Conservation (phyloP, 306 rosid genomes). For the Vicia faba region DNA sequence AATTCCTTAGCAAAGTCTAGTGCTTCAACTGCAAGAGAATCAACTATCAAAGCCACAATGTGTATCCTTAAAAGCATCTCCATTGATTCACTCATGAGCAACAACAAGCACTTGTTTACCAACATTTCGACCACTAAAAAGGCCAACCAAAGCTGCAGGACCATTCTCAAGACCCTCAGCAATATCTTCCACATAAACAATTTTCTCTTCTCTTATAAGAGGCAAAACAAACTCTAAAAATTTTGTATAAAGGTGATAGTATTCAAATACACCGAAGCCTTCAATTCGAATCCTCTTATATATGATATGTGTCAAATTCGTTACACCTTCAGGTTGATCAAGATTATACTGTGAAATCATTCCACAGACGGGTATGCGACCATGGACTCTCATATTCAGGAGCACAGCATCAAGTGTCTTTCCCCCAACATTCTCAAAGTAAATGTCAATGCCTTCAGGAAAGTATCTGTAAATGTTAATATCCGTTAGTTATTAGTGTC, state of each 20-base stretch:
- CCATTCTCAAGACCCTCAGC: constrained; percentile 45
- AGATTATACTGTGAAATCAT: constrained; percentile 49
- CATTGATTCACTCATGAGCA: constrained; percentile 4
- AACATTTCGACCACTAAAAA: constrained; percentile 39
- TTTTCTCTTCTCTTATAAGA: constrained; percentile 37
- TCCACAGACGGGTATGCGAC: constrained; percentile 41
- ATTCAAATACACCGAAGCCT: constrained; percentile 26
- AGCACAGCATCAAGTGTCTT: constrained; percentile 47
- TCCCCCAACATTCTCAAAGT: constrained; percentile 44
- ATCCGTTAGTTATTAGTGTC: not conserved
- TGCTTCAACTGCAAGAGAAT: too few relatives aligned
- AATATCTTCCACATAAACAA: constrained; percentile 39
- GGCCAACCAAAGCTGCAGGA: constrained; percentile 38
- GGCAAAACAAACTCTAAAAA: constrained; percentile 40
- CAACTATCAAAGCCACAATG: too few relatives aligned
- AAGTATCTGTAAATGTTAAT: constrained; percentile 34
- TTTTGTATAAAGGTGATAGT: constrained; percentile 37
- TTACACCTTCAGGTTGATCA: constrained; percentile 36
- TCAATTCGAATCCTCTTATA: constrained; percentile 32
- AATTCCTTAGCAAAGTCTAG: too few relatives aligned
- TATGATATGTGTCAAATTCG: constrained; percentile 37
- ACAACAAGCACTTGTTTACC: constrained; percentile 45
- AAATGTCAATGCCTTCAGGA: constrained; percentile 45
- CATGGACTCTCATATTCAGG: constrained; percentile 32
- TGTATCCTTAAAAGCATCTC: not conserved